Percentiles rank a stretch among this genome's conserved stretches.
Conservation (phyloP, 169 alveolate species). For the Pseudocohnilembus persalinus region DNA sequence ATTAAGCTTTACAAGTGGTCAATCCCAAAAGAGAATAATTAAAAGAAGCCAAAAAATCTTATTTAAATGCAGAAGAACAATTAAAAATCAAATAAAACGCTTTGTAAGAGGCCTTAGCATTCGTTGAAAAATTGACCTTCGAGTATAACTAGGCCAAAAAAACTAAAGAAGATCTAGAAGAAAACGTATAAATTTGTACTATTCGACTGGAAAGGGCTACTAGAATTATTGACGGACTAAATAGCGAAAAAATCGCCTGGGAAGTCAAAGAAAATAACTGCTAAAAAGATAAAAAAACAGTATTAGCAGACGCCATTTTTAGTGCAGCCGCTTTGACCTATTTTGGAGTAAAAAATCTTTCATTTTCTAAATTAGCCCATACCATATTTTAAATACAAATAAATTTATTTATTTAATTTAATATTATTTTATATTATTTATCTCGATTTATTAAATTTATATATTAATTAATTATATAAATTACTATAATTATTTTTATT, state of each 20-base stretch:
- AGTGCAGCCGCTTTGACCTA: constrained; percentile 86
- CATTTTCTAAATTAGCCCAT: no score
- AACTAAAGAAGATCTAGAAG: constrained; percentile 83
- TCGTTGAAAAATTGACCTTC: constrained; percentile 78
- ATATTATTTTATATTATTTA: no score
- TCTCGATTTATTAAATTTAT: no score
- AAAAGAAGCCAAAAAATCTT: constrained; percentile 51
- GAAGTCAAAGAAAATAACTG: constrained; percentile 45
- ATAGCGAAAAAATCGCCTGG: constrained; percentile 74
- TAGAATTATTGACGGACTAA: constrained; percentile 71
- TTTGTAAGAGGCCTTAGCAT: constrained; percentile 72
- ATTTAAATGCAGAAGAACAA: constrained; percentile 47
- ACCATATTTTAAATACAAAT: no score
- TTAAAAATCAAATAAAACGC: constrained; percentile 57
- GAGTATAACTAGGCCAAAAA: constrained; percentile 84
- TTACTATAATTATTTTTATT: no score
- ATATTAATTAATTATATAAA: no score
- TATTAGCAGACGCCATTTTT: constrained; percentile 83
- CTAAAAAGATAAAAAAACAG: constrained; percentile 51
- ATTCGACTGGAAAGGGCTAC: constrained; percentile 69
- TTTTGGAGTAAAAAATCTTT: no score
- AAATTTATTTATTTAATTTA: no score
- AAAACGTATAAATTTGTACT: constrained; percentile 15
- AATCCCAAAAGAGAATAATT: constrained; percentile 47
- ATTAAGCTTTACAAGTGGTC: constrained; percentile 70